Evolutionary conservation across 169 alveolate species (phyloP), one percentile per base, ranked within the genome.

Genomic region (Eimeria mitis): DNA sequence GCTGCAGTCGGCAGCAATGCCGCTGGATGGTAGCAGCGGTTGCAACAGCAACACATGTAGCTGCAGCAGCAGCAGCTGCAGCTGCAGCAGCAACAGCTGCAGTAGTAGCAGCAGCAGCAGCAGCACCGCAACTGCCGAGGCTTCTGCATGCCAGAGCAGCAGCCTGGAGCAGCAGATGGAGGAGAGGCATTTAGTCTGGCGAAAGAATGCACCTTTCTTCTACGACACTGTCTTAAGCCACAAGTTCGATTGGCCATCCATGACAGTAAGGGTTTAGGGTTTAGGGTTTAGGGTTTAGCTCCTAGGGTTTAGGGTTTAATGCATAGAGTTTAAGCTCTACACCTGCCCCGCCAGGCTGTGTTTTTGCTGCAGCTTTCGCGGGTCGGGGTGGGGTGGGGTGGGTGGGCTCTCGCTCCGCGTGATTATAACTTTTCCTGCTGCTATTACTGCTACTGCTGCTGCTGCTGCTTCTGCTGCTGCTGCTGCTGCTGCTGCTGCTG

Each of bases 181-280:
- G 65, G 95, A 89, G 68, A 52, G 95, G 37, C 95, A 85, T 56
- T 42, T 94, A 54, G 49, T 94, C 21, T 94, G 96, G 96, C 16
- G 96, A 8, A 84, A 88, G 70, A 94, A 94, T 40, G 94, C 96
- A 23, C 90, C 96, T 14, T 84, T 94, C 68, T 78, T 70, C 85
- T 94, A 94, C 81, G 87, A 52, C 47, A 84, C 89, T 0, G 59
- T 94, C 31, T 75, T 94, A 47, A 78, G 91, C 31, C 96, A 94
- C 95, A 59, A 68, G 63, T 42, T 94, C 19, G 96, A 94, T 13
- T 94, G 96, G 96, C 96, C 96, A 28, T 85, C 96, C 23, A 65
- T 94, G 95, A 87, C 96, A 7, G 96, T 94, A 73, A 34, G 95
- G 23, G 21, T 4, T n/a, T 42, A 49, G 83, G 68, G 54, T 54